A percentile compares a stretch with the other conserved stretches of the same genome.
Conservation (phyloP, 495 filamentous ascomycete species). For the Aspergillus mulundensis region DNA sequence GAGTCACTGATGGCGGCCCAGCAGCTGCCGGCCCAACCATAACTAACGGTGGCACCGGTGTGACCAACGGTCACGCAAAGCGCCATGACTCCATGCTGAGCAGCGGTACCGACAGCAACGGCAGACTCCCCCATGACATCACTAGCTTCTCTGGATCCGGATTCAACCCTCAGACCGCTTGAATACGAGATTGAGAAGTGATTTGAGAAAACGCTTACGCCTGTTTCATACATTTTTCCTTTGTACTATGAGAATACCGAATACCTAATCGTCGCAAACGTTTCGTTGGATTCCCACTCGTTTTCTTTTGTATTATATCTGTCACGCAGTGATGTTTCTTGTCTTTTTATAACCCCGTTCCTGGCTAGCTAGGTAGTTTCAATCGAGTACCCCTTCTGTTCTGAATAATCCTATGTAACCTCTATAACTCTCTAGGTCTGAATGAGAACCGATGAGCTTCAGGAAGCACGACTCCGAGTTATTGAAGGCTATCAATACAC, state of each 20-base stretch:
- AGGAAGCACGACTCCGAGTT: too few species aligned
- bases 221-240: neutral
- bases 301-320: neutral
- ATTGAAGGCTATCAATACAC: too few species aligned
- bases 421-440: too few species aligned
- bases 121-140: conserved; percentile 19
- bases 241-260: neutral
- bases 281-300: conserved; percentile 3
- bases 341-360: neutral
- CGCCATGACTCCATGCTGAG: conserved; percentile 37
- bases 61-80: conserved; percentile 14
- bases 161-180: conserved; percentile 26
- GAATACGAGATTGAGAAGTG: conserved; percentile 1
- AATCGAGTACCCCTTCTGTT: neutral
- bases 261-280: conserved; percentile 3
- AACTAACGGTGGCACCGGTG: neutral
- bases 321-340: neutral
- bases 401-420: neutral
- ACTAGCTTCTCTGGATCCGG: conserved; percentile 18
- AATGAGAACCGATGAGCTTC: too few species aligned
- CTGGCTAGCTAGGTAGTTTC: conserved; percentile 5
- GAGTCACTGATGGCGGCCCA: conserved; percentile 6
- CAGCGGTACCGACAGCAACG: conserved; percentile 38
- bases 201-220: neutral
- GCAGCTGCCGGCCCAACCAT: neutral